Base-by-base conservation (phyloP, 2,329 filamentous ascomycete genomes). In the Talaromyces sp. region DNA sequence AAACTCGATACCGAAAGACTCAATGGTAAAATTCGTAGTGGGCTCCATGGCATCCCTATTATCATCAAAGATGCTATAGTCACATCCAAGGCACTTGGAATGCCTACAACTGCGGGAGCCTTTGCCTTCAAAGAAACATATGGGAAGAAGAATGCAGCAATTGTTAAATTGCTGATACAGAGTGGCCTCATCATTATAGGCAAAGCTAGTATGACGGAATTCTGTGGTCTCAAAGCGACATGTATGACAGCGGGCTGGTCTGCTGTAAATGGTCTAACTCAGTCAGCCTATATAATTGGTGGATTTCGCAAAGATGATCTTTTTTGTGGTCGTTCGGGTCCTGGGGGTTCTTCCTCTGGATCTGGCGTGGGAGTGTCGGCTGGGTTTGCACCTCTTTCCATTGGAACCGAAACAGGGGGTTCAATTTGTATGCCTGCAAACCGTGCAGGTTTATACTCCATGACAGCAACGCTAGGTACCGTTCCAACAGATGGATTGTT, bases 401-500 rank as follows among this genome's bases (percentile, higher is more conserved):
- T 77, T 10, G 76, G 75, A 14, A 76, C 72, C 7, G 76, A 78
- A 63, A 76, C 74, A 16, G 70, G 72, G 37, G 74, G 74, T 22
- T 77, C 74, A 1, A 68, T 77, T 8, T 67, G 74, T n/a, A 68
- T 68, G 57, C 75, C 75, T 7, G 70, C 72, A 16, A 73, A 68
- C 27, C 68, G 73, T 16, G 74, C 74, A 24, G 74, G 69, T 14
- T 64, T 77, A 16, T 77, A 76, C 66, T 73, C 70, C 19, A 73
- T 77, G 48, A 76, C 76, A 48, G 72, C 73, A 3, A 74, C 74
- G 3, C 65, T 72, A 11, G 72, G 73, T 1, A 57, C 72, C 31
- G 71, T 76, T n/a, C 70, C 72, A 13, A 65, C 66, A 35, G 67
- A 70, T 37, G 75, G 75, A 9, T 70, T 75, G 37, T 68, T 76